Conservation (phyloP, 2,329 filamentous ascomycete genomes). For the Grosmannia penicillata region DNA sequence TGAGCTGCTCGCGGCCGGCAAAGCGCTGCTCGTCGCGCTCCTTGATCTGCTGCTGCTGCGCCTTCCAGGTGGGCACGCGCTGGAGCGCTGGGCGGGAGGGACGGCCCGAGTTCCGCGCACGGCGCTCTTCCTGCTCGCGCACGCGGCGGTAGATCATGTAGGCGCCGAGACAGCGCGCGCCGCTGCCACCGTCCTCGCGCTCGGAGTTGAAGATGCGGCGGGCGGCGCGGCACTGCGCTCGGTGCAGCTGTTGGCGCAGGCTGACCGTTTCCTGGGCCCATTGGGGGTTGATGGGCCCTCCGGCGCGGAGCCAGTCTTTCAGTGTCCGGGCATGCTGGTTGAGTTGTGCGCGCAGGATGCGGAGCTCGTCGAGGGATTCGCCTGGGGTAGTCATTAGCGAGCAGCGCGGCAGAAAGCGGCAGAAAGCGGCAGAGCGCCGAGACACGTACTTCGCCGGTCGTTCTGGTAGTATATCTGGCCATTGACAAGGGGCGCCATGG, state of each 20-base stretch:
- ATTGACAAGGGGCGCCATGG: conserved; percentile 37
- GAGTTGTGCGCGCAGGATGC: conserved; percentile 28
- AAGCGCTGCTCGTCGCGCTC: conserved; percentile 3
- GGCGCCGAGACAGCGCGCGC: conserved; percentile 38
- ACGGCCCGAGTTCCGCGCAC: background rate
- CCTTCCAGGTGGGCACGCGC: conserved; percentile 12
- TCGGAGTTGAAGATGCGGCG: conserved; percentile 38
- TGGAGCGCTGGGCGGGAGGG: background rate
- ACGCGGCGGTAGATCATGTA: conserved; percentile 37
- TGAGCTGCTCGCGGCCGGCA: conserved; percentile 7
- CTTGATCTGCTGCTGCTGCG: conserved; percentile 10
- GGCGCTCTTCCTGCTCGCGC: conserved; percentile 22
- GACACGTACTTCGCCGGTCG: conserved; percentile 26
- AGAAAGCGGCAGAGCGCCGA: background rate
- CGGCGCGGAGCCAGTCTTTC: conserved; percentile 37
- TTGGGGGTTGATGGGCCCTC: conserved; percentile 39
- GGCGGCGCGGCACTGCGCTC: conserved; percentile 42
- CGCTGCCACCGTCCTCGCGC: conserved; percentile 22
- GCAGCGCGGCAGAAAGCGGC: background rate
- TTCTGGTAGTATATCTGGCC: conserved; percentile 43
- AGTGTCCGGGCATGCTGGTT: conserved; percentile 32
- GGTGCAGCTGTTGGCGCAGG: conserved; percentile 37
- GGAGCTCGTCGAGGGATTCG: conserved; percentile 37
- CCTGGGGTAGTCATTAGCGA: conserved; percentile 17
- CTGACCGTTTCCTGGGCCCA: conserved; percentile 37